Evolutionary conservation across 179 eudicot species (phyloP).

Genomic region (Beta corolliflora): DNA sequence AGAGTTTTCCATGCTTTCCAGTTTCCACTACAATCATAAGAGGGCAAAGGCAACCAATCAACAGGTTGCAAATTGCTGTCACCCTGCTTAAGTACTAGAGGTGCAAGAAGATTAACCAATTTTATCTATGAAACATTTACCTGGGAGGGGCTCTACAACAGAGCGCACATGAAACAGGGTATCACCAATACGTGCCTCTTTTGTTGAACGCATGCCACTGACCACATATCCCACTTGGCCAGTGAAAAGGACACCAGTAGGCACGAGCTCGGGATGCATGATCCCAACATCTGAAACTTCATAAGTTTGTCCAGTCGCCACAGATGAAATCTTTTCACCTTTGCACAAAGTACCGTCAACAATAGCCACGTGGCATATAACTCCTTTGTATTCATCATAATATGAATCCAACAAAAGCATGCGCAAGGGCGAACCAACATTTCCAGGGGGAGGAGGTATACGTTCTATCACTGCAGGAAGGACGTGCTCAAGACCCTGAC

Average conservation of each 20-base stretch:
- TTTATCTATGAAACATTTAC: constrained; percentile 31
- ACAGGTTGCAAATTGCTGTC: background rate
- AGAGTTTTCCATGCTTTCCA: background rate
- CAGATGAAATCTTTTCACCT: constrained; percentile 83
- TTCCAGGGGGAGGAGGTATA: constrained; percentile 91
- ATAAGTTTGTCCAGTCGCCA: constrained; percentile 78
- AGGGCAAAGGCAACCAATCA: background rate
- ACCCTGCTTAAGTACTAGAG: background rate
- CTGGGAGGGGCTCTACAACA: constrained; percentile 83
- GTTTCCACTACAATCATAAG: background rate
- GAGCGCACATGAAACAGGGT: constrained; percentile 62
- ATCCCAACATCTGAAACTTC: constrained; percentile 90
- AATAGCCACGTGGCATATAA: constrained; percentile 92
- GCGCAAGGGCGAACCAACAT: constrained; percentile 54
- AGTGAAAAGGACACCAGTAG: constrained; percentile 82
- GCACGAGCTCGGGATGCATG: constrained; percentile 92
- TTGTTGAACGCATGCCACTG: constrained; percentile 94
- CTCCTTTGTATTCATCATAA: constrained; percentile 96
- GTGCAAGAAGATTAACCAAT: background rate
- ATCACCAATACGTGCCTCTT: constrained; percentile 97
- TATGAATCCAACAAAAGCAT: constrained; percentile 95
- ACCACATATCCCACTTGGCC: constrained; percentile 98
- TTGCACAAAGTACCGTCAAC: constrained; percentile 85
- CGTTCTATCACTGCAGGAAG: constrained; percentile 91
- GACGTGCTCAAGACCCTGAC: constrained; percentile 85